A percentile compares a stretch with the other conserved stretches of the same genome.
Conservation (phyloP, 2,329 filamentous ascomycete species). For the Aspergillus sp. region DNA sequence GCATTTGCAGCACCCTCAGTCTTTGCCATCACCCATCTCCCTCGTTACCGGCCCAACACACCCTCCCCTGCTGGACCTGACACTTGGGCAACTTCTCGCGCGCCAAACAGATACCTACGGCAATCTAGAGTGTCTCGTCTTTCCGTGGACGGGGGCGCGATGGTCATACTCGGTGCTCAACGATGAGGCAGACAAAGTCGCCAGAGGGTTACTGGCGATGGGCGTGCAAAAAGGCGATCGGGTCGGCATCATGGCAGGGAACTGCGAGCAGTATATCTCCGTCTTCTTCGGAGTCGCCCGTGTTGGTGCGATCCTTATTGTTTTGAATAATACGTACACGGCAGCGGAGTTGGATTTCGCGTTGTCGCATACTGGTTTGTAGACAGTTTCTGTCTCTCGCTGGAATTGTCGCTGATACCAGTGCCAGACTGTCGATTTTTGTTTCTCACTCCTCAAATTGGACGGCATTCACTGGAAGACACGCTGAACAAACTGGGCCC, state of each 20-base stretch:
- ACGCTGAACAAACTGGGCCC: conserved; percentile 47
- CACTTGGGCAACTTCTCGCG: conserved; percentile 62
- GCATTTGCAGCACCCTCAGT: conserved; percentile 15
- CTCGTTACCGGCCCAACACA: conserved; percentile 60
- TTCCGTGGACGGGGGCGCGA: conserved; percentile 64
- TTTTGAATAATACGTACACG: conserved; percentile 76
- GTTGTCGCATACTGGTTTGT: conserved; percentile 57
- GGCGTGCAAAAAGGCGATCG: conserved; percentile 61
- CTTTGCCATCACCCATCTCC: conserved; percentile 32
- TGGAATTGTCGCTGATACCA: not conserved
- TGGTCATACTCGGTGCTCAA: conserved; percentile 63
- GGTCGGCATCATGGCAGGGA: conserved; percentile 63
- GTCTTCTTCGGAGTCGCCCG: conserved; percentile 64
- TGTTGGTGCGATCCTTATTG: conserved; percentile 60
- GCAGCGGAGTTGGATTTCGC: conserved; percentile 62
- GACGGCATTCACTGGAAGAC: conserved; percentile 52
- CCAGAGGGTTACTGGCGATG: conserved; percentile 57
- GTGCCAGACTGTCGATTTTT: conserved; percentile 57
- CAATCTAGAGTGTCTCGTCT: conserved; percentile 58
- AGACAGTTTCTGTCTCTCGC: not conserved
- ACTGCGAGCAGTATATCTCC: conserved; percentile 50
- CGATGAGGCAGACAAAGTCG: conserved; percentile 51
- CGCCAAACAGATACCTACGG: conserved; percentile 59
- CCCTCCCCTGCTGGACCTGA: conserved; percentile 61
- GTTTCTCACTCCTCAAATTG: conserved; percentile 63